Evolutionary conservation across 2,329 filamentous ascomycete genomes (phyloP), one percentile per base, ranked within the genome.

Genomic region (Plectosphaerella plurivora): DNA sequence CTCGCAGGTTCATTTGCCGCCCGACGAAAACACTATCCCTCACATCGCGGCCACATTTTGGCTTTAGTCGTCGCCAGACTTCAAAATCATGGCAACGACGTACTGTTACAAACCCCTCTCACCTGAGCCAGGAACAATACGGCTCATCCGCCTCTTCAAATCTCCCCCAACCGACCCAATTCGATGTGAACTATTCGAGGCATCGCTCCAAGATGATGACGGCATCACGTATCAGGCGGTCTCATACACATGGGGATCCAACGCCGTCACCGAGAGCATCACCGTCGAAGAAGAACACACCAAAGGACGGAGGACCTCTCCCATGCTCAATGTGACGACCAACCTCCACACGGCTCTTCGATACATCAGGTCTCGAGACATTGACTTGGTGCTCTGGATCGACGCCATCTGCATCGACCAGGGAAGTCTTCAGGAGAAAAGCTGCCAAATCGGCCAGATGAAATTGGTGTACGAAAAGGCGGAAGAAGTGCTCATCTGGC

Each of bases 211-310:
- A 1, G 14, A 45, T 3, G 51, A 54, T 1, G 28, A 50, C 1
- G 58, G 53, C 1, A 39, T 54, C 1, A 52, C 55, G 2, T 61
- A 60, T 20, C 53, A 57, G 14, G 60, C 60, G 2, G 48, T 61
- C 0, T 62, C 60, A 1, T 60, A 59, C 24, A 50, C 51, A 1
- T 61, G 60, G 59, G 60, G 59, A 1, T 20, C 20, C 0, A 18
- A 36, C 1, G 4, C 18, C 3, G n/a, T 35, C 2, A 10, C 18
- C 0, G 42, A 46, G 0, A 5, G 14, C 1, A 44, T 61, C 2
- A 15, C 24, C 4, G 6, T 56, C 7, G 44, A 54, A 10, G 47
- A 45, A 3, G 28, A 33, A 12, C 28, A 10, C 28, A 8, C 8
- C 28, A 33, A 8, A 33, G 28, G 28, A 33, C 8, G 28, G 28